Base-by-base conservation (phyloP, 2,329 filamentous ascomycete genomes). In the Huntiella omanensis region DNA sequence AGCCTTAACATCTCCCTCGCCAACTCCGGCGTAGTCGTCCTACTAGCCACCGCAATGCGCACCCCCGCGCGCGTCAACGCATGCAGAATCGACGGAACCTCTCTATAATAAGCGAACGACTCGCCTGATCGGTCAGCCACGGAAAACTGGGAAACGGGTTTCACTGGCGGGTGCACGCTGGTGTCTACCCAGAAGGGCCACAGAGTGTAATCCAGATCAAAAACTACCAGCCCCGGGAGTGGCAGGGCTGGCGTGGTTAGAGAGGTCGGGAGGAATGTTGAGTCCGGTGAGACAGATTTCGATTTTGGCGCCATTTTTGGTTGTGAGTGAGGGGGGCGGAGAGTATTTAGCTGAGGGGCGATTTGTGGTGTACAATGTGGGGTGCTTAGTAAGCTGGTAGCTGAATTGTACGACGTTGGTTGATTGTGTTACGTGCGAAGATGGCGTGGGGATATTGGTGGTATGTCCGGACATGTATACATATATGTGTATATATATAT, bases 141-240 rank as follows among this genome's bases (percentile, higher is more conserved):
- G 52, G 61, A 61, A 52, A 55, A 58, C 50, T 57, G 64, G 63
- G 60, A 61, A 5, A 58, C 52, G 0, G 64, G 47, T 53, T 71
- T 70, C 13, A 94, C 64, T 0, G 86, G 87, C 5, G 77, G 72
- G 17, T 76, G 75, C 55, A 91, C 81, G 62, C 95, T 87, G 3
- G 86, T 94, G 66, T 96, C 91, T 1, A 93, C 80, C 88, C 88
- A 96, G 64, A 95, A 95, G 4, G 87, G 86, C 91, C 88, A 96
- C n/a, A 96, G 70, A 0, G 91, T 96, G 69, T 95, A 96, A 69
- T 96, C 88, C 52, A 96, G 75, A 60, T 96, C 91, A 64, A 96
- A 95, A 52, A 91, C 83, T 55, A 96, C 72, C 54, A 94, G 71
- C 51, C 79, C 77, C 0, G 87, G 87, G 1, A 94, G 71, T 0